phyloP scores from a whole-genome alignment of 805 yeast genomes.

The Komagataella mondaviorum region DNA sequence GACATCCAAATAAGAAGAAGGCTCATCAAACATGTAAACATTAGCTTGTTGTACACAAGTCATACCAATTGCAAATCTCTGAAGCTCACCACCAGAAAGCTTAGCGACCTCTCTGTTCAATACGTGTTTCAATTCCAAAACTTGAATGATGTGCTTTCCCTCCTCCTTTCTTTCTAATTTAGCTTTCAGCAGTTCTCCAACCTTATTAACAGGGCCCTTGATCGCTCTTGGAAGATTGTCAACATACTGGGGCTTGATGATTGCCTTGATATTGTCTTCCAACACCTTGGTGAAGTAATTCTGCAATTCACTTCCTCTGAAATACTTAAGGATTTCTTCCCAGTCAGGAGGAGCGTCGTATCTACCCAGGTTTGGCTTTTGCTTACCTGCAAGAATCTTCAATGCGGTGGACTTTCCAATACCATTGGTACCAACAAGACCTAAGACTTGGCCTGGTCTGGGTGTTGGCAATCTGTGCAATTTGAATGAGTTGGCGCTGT shows the following conservation, averaged over 20 bases:
- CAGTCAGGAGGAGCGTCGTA: constrained; percentile 96
- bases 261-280: constrained; percentile 92
- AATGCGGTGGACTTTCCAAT: constrained; percentile 96
- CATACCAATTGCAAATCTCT: constrained; percentile 96
- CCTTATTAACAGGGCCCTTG: constrained; percentile 76
- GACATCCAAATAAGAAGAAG: constrained; percentile 95
- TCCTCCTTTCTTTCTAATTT: constrained; percentile 61
- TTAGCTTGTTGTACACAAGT: constrained; percentile 91
- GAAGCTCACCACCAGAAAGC: constrained; percentile 97
- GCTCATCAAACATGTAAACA: constrained; percentile 99
- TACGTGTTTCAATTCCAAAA: constrained; percentile 65
- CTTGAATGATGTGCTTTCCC: constrained; percentile 50
- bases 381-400: constrained; percentile 93
- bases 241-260: constrained; percentile 97
- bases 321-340: constrained; percentile 82
- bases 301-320: constrained; percentile 96
- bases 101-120: constrained; percentile 79
- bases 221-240: constrained; percentile 96
- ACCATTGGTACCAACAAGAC: constrained; percentile 98
- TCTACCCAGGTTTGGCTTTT: constrained; percentile 90
- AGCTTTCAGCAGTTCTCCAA: constrained; percentile 61
- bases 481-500: constrained; percentile 95
- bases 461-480: constrained; percentile 96
- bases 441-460: constrained; percentile 97
- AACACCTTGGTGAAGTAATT: constrained; percentile 88